Evolutionary conservation across 2,329 filamentous ascomycete genomes (phyloP), one percentile per base, ranked within the genome.

Genomic region (Arachnomyces sp.): DNA sequence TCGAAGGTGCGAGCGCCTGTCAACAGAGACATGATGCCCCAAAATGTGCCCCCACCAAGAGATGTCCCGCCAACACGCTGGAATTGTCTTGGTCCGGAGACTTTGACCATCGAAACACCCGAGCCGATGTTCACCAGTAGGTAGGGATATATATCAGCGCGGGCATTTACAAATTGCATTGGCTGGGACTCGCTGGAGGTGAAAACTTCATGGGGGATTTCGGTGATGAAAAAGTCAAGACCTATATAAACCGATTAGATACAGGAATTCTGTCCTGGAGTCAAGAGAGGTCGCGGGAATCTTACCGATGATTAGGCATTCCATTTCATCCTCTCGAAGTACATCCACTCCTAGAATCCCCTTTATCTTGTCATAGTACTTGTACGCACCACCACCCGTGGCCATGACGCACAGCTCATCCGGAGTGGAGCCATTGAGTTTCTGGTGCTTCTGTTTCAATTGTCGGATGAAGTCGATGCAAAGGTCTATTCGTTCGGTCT

Each of bases 81-180:
- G 61, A 84, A 95, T 49, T 87, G 77, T 40, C 84, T 78, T 0
- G 88, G 89, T 0, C 89, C 90, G 0, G 86, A 93, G 6, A 98
- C 92, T 61, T 96, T 96, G 64, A 98, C 83, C 77, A 98, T 94
- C 31, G 84, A 92, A 4, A 98, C 92, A 38, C 92, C 92, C 6
- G 89, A 95, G 34, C 92, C 92, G 52, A 98, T 98, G 66, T 98
- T 98, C 55, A 98, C 92, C 21, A 98, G 80, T 32, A 98, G 80
- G 60, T 98, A 98, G 2, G 92, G 92, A 61, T 98, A 96, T 44
- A 95, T 87, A 51, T 90, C 80, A n/a, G 80, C 72, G 33, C 74
- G 72, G 1, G 87, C 80, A 45, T 82, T 78, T 50, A 83, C 80
- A 59, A 95, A 96, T 55, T 86, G 78, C 84, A 95, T 94, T 3